Conservation (phyloP, 2,329 filamentous ascomycete genomes). For the Helotiales sp. region DNA sequence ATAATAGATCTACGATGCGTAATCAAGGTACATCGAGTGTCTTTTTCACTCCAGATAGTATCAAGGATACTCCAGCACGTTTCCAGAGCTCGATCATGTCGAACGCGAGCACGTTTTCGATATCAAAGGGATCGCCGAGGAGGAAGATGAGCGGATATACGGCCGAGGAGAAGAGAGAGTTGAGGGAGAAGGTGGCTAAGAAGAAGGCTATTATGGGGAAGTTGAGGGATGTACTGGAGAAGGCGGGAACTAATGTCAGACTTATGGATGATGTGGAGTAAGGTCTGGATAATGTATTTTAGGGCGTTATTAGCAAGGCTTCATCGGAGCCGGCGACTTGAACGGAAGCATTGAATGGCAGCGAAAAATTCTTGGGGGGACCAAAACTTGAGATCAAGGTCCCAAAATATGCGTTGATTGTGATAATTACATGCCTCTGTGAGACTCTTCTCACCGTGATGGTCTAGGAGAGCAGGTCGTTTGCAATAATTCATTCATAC, state of each 20-base stretch:
- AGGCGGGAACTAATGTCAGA: slow-evolving; percentile 32
- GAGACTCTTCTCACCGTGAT: no score
- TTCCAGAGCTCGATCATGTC: slow-evolving; percentile 33
- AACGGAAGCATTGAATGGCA: neutral
- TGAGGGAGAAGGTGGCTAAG: slow-evolving; percentile 55
- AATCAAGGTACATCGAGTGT: slow-evolving; percentile 28
- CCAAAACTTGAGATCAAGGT: no score
- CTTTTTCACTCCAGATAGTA: slow-evolving; percentile 34
- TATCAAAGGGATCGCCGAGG: slow-evolving; percentile 41
- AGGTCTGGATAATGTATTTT: neutral
- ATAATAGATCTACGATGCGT: slow-evolving; percentile 25
- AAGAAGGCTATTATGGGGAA: slow-evolving; percentile 54
- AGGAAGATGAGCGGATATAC: slow-evolving; percentile 65
- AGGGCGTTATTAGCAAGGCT: neutral
- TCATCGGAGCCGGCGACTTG: neutral
- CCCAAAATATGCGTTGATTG: no score
- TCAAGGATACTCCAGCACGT: slow-evolving; percentile 24
- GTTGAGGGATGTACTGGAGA: slow-evolving; percentile 40
- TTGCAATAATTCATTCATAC: no score
- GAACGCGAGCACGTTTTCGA: neutral
- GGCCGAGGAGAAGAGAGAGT: slow-evolving; percentile 54
- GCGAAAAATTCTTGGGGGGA: no score
- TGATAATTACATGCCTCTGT: no score
- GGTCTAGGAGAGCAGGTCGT: no score
- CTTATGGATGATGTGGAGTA: slow-evolving; percentile 31